Evolutionary conservation across 805 yeast species (phyloP).

Genomic region (Teunomyces stri): DNA sequence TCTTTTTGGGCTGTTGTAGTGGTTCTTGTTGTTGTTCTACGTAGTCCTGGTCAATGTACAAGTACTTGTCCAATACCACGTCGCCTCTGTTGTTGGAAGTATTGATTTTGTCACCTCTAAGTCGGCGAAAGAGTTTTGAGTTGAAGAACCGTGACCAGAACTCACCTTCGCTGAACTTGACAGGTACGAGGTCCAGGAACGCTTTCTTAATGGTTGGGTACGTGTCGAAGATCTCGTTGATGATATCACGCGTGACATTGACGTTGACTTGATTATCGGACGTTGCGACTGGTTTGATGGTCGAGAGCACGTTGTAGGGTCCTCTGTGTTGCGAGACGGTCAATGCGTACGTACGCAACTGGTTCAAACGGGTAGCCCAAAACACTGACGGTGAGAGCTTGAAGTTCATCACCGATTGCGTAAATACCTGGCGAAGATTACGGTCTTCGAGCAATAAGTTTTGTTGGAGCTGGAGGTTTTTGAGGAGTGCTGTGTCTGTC

Average conservation of each 20-base stretch:
- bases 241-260: conserved; percentile 85
- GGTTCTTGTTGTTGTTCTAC: conserved; percentile 36
- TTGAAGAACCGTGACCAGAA: conserved; percentile 96
- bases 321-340: conserved; percentile 84
- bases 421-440: conserved; percentile 67
- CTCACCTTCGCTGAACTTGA: conserved; percentile 76
- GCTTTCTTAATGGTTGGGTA: conserved; percentile 91
- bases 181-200: conserved; percentile 85
- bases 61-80: conserved; percentile 76
- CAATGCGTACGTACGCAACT: conserved; percentile 81
- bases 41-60: conserved; percentile 63
- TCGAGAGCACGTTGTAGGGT: conserved; percentile 88
- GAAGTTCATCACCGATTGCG: conserved; percentile 80
- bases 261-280: conserved; percentile 93
- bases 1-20: conserved; percentile 17
- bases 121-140: conserved; percentile 79
- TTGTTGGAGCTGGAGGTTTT: conserved; percentile 77
- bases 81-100: conserved; percentile 79
- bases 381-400: conserved; percentile 79
- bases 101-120: conserved; percentile 81
- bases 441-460: conserved; percentile 68
- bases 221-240: conserved; percentile 84
- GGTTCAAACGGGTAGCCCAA: conserved; percentile 80
- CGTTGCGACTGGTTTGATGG: conserved; percentile 91
- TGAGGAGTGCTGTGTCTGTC: conserved; percentile 51